Percentiles rank a stretch among this genome's conserved stretches.
These are phyloP conservation scores for Metschnikowia rubicola DNA, from an alignment of 805 yeast species.

Conservation along the genomic window DNA sequence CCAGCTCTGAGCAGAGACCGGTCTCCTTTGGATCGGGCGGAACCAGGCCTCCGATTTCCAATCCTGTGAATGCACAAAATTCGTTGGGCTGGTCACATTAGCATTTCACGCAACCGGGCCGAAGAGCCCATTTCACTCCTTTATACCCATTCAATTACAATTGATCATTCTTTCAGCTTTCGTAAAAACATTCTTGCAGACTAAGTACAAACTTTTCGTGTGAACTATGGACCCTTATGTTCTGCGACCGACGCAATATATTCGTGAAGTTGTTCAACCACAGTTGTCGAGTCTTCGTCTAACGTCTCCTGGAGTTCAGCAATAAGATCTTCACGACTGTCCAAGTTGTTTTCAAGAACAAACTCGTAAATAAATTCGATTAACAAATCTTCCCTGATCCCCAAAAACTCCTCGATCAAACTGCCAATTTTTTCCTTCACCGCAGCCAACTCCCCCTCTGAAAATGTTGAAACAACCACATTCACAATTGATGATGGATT, in stretches of 20 bases:
- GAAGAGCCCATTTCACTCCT: background rate
- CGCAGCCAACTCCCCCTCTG: constrained; percentile 12
- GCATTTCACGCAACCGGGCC: background rate
- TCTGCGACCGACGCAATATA: constrained; percentile 4
- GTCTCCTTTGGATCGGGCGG: constrained; percentile 24
- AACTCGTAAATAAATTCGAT: constrained; percentile 41
- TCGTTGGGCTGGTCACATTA: constrained; percentile 61
- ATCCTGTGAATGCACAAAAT: constrained; percentile 67
- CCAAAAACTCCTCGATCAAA: constrained; percentile 50
- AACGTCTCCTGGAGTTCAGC: constrained; percentile 48
- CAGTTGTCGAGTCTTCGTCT: constrained; percentile 45
- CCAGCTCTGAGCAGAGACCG: constrained; percentile 10
- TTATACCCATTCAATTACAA: constrained; percentile 4
- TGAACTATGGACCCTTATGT: background rate
- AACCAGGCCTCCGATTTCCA: constrained; percentile 49
- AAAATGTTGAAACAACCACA: constrained; percentile 1
- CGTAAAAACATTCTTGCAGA: background rate
- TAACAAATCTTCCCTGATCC: constrained; percentile 51
- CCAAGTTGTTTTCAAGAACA: constrained; percentile 30
- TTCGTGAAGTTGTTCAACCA: constrained; percentile 36
- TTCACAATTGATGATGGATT: background rate
- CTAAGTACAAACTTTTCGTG: background rate
- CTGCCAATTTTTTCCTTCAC: constrained; percentile 37
- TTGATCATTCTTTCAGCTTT: background rate
- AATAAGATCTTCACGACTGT: constrained; percentile 31